phyloP scores from a whole-genome alignment of 345 rosid genomes.

The Balakata baccata region DNA sequence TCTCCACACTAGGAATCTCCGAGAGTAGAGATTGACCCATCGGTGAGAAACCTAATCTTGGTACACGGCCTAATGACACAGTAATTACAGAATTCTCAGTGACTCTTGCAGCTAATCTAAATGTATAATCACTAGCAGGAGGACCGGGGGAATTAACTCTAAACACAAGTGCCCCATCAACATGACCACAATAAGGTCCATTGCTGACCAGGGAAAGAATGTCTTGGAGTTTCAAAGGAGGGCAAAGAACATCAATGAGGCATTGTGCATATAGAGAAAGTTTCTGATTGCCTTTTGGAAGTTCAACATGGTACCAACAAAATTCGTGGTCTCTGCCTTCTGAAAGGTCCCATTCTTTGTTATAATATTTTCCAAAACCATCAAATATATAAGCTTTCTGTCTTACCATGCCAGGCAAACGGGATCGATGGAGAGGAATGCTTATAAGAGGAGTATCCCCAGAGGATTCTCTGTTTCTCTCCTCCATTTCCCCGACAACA shows the following conservation, averaged over 20 bases:
- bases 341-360: conserved; percentile 80
- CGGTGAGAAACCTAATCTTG: conserved; percentile 85
- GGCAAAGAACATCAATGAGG: conserved; percentile 86
- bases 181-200: conserved; percentile 89
- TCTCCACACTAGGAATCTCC: conserved; percentile 83
- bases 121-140: conserved; percentile 67
- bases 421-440: conserved; percentile 20
- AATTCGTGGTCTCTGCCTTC: conserved; percentile 73
- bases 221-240: conserved; percentile 92
- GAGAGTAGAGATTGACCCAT: conserved; percentile 77
- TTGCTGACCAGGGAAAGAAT: conserved; percentile 90
- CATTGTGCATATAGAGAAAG: conserved; percentile 78
- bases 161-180: conserved; percentile 88
- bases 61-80: conserved; percentile 87
- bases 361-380: conserved; percentile 61
- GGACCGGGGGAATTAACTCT: conserved; percentile 97
- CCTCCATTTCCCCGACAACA: conserved; percentile 48
- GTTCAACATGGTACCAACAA: conserved; percentile 94
- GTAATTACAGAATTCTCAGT: conserved; percentile 87
- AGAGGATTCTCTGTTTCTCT: conserved; percentile 40
- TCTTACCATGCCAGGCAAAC: conserved; percentile 63
- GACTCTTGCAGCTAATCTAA: conserved; percentile 87
- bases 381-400: conserved; percentile 84
- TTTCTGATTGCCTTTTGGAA: conserved; percentile 79
- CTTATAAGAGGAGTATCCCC: conserved; percentile 23